A percentile compares a stretch with the other conserved stretches of the same genome.
Evolutionary conservation across 2,329 filamentous ascomycete species (phyloP).

Genomic region (Penicillium glabrum): DNA sequence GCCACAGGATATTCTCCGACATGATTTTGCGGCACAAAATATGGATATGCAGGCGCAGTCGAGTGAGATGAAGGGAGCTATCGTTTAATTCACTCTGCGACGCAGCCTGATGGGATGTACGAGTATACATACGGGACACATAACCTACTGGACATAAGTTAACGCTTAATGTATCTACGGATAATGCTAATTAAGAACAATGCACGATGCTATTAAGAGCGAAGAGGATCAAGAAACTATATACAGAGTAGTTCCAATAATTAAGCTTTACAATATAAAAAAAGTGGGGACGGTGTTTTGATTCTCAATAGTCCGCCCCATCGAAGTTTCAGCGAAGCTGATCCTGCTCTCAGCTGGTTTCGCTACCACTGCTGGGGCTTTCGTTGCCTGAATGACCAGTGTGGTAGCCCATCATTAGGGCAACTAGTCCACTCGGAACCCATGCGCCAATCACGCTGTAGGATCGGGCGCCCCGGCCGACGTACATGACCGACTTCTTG

Average conservation of each 20-base stretch:
- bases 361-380: conserved; percentile 33
- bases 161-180: neutral
- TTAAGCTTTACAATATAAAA: neutral
- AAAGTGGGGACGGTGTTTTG: neutral
- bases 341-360: conserved; percentile 38
- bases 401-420: conserved; percentile 87
- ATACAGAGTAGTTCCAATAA: conserved; percentile 7
- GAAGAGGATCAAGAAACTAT: conserved; percentile 15
- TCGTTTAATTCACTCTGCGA: neutral
- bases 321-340: conserved; percentile 3
- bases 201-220: conserved; percentile 10
- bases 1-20: conserved; percentile 12
- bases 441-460: conserved; percentile 85
- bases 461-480: conserved; percentile 79
- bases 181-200: conserved; percentile 6
- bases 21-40: neutral
- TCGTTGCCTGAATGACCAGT: conserved; percentile 23
- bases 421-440: conserved; percentile 74
- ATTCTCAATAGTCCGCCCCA: neutral
- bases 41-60: neutral
- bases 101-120: neutral
- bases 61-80: neutral
- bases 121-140: neutral
- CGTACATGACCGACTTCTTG: conserved; percentile 63
- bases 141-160: neutral